These are phyloP conservation scores for Puccinia horiana DNA, from an alignment of 1,284 basidiomycete genomes.

Conservation along the genomic window DNA sequence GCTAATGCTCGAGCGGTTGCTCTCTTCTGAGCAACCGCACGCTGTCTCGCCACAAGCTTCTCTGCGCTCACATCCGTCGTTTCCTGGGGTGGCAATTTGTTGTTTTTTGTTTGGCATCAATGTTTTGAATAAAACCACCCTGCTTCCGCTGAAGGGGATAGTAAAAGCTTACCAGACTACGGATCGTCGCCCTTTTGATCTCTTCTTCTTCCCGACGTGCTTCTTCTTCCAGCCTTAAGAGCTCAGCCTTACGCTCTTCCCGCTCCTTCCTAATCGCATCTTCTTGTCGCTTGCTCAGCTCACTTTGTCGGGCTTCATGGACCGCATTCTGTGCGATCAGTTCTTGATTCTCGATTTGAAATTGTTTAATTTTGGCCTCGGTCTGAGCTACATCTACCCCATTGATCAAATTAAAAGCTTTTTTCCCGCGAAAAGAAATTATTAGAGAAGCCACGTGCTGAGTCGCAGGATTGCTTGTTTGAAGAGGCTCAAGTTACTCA, in stretches of 20 bases:
- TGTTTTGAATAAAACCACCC: neutral
- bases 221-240: slow-evolving; percentile 45
- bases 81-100: neutral
- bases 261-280: slow-evolving; percentile 61
- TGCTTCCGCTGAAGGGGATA: neutral
- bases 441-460: neutral
- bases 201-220: slow-evolving; percentile 38
- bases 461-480: neutral
- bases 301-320: slow-evolving; percentile 72
- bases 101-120: neutral
- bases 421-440: slow-evolving; percentile 24
- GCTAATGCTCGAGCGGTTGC: slow-evolving; percentile 31
- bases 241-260: slow-evolving; percentile 42
- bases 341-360: slow-evolving; percentile 76
- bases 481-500: slow-evolving; percentile 56
- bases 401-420: slow-evolving; percentile 94
- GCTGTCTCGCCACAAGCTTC: slow-evolving; percentile 37
- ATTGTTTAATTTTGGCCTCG: slow-evolving; percentile 76
- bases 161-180: slow-evolving; percentile 34
- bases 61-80: slow-evolving; percentile 39
- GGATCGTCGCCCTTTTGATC: slow-evolving; percentile 42
- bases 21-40: slow-evolving; percentile 35
- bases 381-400: slow-evolving; percentile 81
- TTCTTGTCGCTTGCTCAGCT: slow-evolving; percentile 72
- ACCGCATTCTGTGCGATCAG: slow-evolving; percentile 76